Percentiles rank a stretch among this genome's conserved stretches.
These are phyloP conservation scores for Stramenopiles sp. DNA, from an alignment of 352 stramenopile genomes.

Conservation along the genomic window DNA sequence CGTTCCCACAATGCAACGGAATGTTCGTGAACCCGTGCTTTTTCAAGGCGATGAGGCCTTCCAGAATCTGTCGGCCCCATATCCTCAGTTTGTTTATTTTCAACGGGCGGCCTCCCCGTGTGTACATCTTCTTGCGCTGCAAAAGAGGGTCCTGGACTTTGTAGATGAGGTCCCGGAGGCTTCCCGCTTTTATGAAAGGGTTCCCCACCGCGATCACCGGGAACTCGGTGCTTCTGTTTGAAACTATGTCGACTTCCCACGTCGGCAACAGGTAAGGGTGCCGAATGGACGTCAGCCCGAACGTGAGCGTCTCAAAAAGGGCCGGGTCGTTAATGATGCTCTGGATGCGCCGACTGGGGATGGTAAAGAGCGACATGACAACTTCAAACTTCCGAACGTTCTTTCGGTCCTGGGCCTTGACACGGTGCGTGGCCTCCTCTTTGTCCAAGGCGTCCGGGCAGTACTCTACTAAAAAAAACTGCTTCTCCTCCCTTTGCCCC, in stretches of 20 bases:
- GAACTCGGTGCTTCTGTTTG: neutral
- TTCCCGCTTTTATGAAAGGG: neutral
- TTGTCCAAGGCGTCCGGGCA: neutral
- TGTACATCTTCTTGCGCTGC: neutral
- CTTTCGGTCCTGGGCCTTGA: neutral
- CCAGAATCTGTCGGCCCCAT: neutral
- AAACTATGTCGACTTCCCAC: neutral
- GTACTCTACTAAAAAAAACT: conserved; percentile 2
- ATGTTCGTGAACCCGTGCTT: neutral
- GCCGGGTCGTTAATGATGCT: neutral
- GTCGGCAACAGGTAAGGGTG: neutral
- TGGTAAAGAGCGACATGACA: neutral
- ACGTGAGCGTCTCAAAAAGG: neutral
- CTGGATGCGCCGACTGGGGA: too few species aligned
- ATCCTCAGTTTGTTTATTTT: neutral
- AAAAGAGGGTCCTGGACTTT: neutral
- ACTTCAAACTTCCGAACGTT: neutral
- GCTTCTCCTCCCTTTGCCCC: neutral
- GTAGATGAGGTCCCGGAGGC: neutral
- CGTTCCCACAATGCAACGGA: neutral
- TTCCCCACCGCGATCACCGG: neutral
- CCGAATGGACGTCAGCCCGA: neutral
- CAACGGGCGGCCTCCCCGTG: neutral
- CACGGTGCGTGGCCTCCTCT: neutral
- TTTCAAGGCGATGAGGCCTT: neutral